Evolutionary conservation across 768 basidiomycete genomes (phyloP).

Genomic region (Boletus sp.): DNA sequence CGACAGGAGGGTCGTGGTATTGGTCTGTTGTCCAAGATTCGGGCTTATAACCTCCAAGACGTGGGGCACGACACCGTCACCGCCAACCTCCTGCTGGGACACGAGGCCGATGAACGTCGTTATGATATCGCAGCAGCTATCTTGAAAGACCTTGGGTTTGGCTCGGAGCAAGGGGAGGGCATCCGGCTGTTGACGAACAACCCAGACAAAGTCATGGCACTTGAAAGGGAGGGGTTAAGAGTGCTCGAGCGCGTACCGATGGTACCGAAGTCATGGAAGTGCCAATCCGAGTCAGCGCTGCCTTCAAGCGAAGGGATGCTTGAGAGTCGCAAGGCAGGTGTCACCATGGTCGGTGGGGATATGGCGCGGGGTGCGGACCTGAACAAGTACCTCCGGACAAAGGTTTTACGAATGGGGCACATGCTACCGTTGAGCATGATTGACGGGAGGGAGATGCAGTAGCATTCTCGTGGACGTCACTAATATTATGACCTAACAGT

Average conservation of each 20-base stretch:
- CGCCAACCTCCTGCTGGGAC: conserved; percentile 93
- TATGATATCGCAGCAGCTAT: conserved; percentile 94
- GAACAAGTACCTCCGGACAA: conserved; percentile 94
- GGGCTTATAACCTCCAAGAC: conserved; percentile 97
- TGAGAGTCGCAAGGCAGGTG: conserved; percentile 51
- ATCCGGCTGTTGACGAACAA: conserved; percentile 93
- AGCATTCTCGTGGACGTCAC: neutral
- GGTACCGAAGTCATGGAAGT: conserved; percentile 87
- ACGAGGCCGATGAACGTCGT: conserved; percentile 89
- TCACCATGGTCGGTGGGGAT: conserved; percentile 78
- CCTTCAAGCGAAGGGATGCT: neutral
- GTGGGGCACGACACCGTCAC: conserved; percentile 98
- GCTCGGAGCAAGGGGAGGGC: conserved; percentile 50
- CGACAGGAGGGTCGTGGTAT: conserved; percentile 98
- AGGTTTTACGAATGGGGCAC: conserved; percentile 97
- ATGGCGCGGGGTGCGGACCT: conserved; percentile 80
- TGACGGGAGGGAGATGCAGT: conserved; percentile 4
- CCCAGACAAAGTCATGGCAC: conserved; percentile 91
- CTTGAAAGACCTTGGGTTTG: conserved; percentile 81
- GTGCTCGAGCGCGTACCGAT: conserved; percentile 88
- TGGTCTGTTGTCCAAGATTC: conserved; percentile 91
- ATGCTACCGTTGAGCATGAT: conserved; percentile 58
- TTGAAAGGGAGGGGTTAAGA: conserved; percentile 76
- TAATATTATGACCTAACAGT: too few relatives aligned
- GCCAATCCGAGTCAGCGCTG: conserved; percentile 18